Evolutionary conservation across 768 basidiomycete species (phyloP), one percentile per base, ranked within the genome.

Genomic region (Rhodocollybia butyracea): DNA sequence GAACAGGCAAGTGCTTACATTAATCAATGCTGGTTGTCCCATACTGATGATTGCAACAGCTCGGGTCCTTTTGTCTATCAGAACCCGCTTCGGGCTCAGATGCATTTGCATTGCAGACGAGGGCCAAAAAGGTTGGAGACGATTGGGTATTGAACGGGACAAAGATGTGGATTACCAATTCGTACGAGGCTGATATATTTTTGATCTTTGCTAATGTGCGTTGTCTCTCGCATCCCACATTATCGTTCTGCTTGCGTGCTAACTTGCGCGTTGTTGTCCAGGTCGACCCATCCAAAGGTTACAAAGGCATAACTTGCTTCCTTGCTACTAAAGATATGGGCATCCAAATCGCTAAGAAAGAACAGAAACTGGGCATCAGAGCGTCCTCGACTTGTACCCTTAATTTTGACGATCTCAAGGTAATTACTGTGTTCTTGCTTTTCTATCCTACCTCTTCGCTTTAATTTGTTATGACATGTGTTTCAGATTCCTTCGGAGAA

Each of bases 131-230:
- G 69, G 87, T 92, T 43, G 94, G 92, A 17, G 84, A 89, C 62
- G 69, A 87, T 68, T 98, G 88, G 82, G 74, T 94, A 29, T 68
- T 99, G 51, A 95, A 94, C 62, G 97, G 97, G n/a, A 91, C 92
- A 54, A 99, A 99, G 77, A 95, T 96, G 94, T 97, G 94, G 94
- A 97, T 98, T 57, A 96, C 94, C 24, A 98, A 98, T 72, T 95
- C 94, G 0, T 81, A 84, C 56, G 93, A 95, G 70, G 94, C 93
- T 1, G 91, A 94, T 43, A 79, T 95, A 38, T 91, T 90, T 76
- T 85, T 96, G 61, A 90, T 98, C 46, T 98, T 99, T 59, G 97
- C 97, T 50, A 99, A 92, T 59, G 92, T 94, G 55, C 57, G 82
- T 67, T 42, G 17, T 10, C 24, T 34, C 19, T 43, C n/a, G n/a